These are phyloP conservation scores for Aspergillus sp. DNA, from an alignment of 2,329 filamentous ascomycete genomes.

Conservation along the genomic window DNA sequence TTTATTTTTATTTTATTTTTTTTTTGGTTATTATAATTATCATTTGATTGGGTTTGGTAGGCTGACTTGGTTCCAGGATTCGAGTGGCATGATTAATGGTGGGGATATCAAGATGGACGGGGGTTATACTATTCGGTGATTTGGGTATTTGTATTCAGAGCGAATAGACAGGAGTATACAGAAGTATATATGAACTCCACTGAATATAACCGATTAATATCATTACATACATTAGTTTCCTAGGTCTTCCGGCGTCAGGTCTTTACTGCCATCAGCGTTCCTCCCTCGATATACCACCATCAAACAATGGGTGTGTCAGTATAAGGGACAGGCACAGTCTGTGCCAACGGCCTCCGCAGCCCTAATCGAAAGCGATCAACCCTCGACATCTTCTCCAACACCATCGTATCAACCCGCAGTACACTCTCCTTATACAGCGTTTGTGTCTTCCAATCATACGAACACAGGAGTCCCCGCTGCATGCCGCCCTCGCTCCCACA, in stretches of 20 bases:
- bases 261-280: too few species aligned
- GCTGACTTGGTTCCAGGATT: slow-evolving; percentile 26
- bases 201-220: too few species aligned
- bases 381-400: slow-evolving; percentile 34
- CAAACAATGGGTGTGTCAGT: background rate
- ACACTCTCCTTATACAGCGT: slow-evolving; percentile 48
- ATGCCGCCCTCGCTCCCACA: slow-evolving; percentile 48
- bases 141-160: background rate
- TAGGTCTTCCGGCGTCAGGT: too few species aligned
- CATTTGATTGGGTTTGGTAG: background rate
- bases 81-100: slow-evolving; percentile 44
- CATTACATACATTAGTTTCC: too few species aligned
- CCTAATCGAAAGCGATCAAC: slow-evolving; percentile 35
- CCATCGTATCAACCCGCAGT: slow-evolving; percentile 41
- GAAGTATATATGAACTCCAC: too few species aligned
- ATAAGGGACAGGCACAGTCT: background rate
- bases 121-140: slow-evolving; percentile 38
- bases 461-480: slow-evolving; percentile 48
- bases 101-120: slow-evolving; percentile 43
- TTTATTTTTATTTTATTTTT: background rate
- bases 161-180: too few species aligned
- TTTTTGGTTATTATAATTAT: too few species aligned
- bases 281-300: too few species aligned
- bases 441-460: slow-evolving; percentile 45
- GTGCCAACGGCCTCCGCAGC: slow-evolving; percentile 14